phyloP scores from a whole-genome alignment of 192 early-diverging fungal genomes.

The Gaertneriomyces semiglobifer region DNA sequence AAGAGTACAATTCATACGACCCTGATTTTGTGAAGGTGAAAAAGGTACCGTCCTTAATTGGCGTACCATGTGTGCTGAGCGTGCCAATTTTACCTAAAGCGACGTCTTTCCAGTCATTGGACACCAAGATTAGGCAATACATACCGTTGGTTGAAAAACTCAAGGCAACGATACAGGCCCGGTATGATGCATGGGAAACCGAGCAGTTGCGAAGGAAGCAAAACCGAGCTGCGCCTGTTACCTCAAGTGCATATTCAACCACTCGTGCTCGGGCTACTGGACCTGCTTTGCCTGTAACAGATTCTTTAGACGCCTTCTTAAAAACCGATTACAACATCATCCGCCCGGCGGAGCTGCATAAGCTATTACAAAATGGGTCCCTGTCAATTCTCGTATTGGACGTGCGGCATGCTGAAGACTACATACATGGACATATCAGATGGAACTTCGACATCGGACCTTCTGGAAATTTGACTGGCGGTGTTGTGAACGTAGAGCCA shows the following conservation, averaged over 20 bases:
- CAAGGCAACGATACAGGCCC: slow-evolving; percentile 22
- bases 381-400: slow-evolving; percentile 65
- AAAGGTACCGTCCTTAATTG: slow-evolving; percentile 2
- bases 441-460: slow-evolving; percentile 33
- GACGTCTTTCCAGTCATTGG: neutral
- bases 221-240: slow-evolving; percentile 4
- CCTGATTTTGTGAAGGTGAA: slow-evolving; percentile 9
- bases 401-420: slow-evolving; percentile 69
- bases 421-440: slow-evolving; percentile 63
- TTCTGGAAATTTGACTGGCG: slow-evolving; percentile 9
- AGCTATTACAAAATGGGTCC: slow-evolving; percentile 8
- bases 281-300: neutral
- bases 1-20: slow-evolving; percentile 30
- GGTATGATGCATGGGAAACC: neutral
- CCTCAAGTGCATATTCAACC: neutral
- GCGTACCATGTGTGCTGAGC: neutral
- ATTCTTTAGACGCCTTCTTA: neutral
- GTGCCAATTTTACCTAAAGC: neutral
- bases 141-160: slow-evolving; percentile 30
- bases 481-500: slow-evolving; percentile 76
- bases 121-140: slow-evolving; percentile 15
- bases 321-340: slow-evolving; percentile 18
- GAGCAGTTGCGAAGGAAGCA: slow-evolving; percentile 1
- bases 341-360: slow-evolving; percentile 22
- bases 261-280: neutral